Evolutionary conservation across 2,329 filamentous ascomycete genomes (phyloP).

Genomic region (Monilinia aucupariae): DNA sequence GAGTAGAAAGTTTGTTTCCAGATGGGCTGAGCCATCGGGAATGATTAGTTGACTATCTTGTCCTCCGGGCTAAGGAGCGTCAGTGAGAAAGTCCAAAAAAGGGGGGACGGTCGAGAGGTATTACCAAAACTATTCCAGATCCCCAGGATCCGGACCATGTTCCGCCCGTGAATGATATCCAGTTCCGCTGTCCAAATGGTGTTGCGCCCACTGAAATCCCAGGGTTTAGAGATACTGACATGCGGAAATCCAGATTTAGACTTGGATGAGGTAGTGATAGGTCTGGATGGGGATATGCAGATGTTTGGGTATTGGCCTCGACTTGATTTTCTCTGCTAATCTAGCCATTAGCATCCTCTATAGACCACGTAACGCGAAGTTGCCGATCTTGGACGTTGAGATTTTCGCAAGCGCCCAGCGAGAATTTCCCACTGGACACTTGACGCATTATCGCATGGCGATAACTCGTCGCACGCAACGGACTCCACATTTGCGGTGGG

Average conservation of each 20-base stretch:
- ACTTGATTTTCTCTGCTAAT: not conserved
- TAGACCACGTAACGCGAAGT: too few relatives aligned
- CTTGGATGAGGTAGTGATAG: constrained; percentile 39
- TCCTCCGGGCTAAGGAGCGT: constrained; percentile 32
- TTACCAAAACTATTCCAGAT: constrained; percentile 41
- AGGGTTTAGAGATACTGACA: constrained; percentile 44
- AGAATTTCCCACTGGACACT: not conserved
- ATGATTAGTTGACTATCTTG: constrained; percentile 38
- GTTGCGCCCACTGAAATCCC: constrained; percentile 42
- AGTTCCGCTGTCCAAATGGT: constrained; percentile 42
- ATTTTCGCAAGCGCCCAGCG: not conserved
- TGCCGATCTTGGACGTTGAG: not conserved
- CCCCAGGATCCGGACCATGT: constrained; percentile 47
- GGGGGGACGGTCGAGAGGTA: not conserved
- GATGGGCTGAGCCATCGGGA: constrained; percentile 31
- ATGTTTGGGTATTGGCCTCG: not conserved
- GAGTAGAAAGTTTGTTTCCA: constrained; percentile 47
- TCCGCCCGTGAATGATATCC: constrained; percentile 45
- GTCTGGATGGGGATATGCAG: constrained; percentile 16
- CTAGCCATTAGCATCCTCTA: not conserved
- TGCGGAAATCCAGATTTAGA: constrained; percentile 47
- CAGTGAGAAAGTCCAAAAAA: not conserved
- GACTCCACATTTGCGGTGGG: not conserved
- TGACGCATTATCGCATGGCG: not conserved
- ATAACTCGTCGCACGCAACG: not conserved